Evolutionary conservation across 345 rosid species (phyloP).

Genomic region (Punica granatum): DNA sequence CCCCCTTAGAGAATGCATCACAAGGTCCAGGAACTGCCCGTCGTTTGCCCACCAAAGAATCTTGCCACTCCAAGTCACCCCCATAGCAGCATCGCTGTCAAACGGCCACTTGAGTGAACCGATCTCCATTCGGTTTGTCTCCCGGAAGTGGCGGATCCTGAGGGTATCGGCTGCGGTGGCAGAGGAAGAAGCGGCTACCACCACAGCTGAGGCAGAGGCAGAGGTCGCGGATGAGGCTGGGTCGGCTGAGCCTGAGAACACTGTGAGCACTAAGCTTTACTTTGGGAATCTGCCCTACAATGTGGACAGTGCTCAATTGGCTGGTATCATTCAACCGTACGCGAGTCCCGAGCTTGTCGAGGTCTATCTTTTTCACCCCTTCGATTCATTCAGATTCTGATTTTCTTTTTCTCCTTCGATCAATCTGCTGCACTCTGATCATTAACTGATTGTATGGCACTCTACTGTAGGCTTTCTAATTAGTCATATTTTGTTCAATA

Average conservation of each 20-base stretch:
- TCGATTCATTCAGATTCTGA: not conserved
- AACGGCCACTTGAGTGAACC: slow-evolving; percentile 5
- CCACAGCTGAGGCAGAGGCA: slow-evolving; percentile 11
- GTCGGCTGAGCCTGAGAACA: slow-evolving; percentile 15
- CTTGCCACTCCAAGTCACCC: not conserved
- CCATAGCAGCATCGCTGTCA: not conserved
- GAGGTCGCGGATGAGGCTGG: slow-evolving; percentile 7
- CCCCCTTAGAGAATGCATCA: slow-evolving; percentile 34
- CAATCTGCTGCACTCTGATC: too few relatives aligned
- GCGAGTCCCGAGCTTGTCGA: slow-evolving; percentile 79
- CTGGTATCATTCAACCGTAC: slow-evolving; percentile 71
- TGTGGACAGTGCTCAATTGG: slow-evolving; percentile 88
- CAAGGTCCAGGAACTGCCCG: slow-evolving; percentile 10
- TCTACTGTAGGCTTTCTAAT: not conserved
- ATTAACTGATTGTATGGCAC: not conserved
- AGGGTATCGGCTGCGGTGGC: slow-evolving; percentile 30
- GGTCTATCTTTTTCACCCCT: slow-evolving; percentile 22
- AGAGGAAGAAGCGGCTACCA: slow-evolving; percentile 16
- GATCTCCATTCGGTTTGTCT: not conserved
- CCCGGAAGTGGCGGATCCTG: slow-evolving; percentile 26
- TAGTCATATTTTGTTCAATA: not conserved
- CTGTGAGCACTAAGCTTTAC: slow-evolving; percentile 68
- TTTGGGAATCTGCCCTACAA: slow-evolving; percentile 88
- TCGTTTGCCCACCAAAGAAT: slow-evolving; percentile 1
- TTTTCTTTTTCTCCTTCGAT: not conserved